These are phyloP conservation scores for Aspergillus niger DNA, from an alignment of 2,329 filamentous ascomycete genomes.

Conservation along the genomic window DNA sequence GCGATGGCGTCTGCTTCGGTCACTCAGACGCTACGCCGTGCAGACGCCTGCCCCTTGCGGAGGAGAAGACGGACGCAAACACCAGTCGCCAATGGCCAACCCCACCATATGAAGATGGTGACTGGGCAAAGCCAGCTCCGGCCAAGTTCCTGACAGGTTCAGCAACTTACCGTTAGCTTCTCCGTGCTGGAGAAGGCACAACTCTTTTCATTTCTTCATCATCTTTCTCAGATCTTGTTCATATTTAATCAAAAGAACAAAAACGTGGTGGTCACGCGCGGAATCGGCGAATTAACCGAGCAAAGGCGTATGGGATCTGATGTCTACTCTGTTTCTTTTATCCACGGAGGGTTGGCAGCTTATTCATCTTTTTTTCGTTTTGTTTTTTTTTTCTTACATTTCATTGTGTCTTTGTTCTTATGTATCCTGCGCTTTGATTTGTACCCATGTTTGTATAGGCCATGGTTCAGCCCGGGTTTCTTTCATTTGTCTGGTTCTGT, in stretches of 20 bases:
- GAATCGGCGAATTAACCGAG: conserved; percentile 28
- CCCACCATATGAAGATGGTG: conserved; percentile 88
- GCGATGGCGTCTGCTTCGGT: conserved; percentile 74
- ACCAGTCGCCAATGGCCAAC: conserved; percentile 82
- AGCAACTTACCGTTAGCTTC: conserved; percentile 35
- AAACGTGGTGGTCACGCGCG: conserved; percentile 28
- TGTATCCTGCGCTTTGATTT: conserved; percentile 15
- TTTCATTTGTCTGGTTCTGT: conserved; percentile 30
- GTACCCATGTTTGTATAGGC: conserved; percentile 24
- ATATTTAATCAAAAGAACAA: conserved; percentile 21
- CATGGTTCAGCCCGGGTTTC: conserved; percentile 24
- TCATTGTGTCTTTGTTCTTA: conserved; percentile 15
- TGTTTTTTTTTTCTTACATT: conserved; percentile 10
- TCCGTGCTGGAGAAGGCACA: neutral
- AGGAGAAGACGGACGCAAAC: conserved; percentile 55
- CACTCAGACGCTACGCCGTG: conserved; percentile 52
- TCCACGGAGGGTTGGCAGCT: conserved; percentile 22
- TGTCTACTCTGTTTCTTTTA: conserved; percentile 26
- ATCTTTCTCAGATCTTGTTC: conserved; percentile 21
- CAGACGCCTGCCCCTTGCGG: conserved; percentile 70
- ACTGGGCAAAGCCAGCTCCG: conserved; percentile 83
- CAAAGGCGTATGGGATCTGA: conserved; percentile 36
- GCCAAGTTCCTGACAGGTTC: conserved; percentile 74
- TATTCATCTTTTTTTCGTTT: conserved; percentile 20
- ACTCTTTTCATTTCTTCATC: conserved; percentile 18